A percentile compares a stretch with the other conserved stretches of the same genome.
phyloP scores from a whole-genome alignment of 2,329 filamentous ascomycete species.

The Cladorrhinum sp. region DNA sequence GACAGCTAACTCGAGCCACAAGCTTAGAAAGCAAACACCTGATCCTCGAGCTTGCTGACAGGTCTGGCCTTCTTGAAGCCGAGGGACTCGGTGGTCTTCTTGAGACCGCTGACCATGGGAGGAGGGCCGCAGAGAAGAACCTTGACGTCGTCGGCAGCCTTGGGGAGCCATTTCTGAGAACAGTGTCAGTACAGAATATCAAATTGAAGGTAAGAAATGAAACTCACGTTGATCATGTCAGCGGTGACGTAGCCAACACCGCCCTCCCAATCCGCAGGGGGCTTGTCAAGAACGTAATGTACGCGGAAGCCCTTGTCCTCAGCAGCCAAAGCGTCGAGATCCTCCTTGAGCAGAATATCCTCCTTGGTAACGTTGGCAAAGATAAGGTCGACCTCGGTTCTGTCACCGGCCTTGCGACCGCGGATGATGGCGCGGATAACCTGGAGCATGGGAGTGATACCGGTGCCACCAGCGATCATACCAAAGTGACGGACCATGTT shows the following conservation, averaged over 20 bases:
- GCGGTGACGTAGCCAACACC: conserved; percentile 92
- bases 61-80: conserved; percentile 90
- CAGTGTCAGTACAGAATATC: conserved; percentile 28
- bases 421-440: conserved; percentile 87
- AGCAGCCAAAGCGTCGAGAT: conserved; percentile 74
- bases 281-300: conserved; percentile 95
- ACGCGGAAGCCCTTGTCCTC: conserved; percentile 81
- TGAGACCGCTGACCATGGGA: conserved; percentile 94
- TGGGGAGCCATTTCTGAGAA: conserved; percentile 70
- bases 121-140: conserved; percentile 92
- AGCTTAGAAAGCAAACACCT: conserved; percentile 91
- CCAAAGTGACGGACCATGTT: conserved; percentile 96
- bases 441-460: conserved; percentile 98
- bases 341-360: conserved; percentile 90
- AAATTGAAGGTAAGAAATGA: background rate
- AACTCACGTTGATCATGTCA: conserved; percentile 78
- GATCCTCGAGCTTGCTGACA: conserved; percentile 96
- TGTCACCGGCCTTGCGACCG: conserved; percentile 74
- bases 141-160: conserved; percentile 84
- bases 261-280: conserved; percentile 85
- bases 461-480: conserved; percentile 97
- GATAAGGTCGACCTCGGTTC: conserved; percentile 87
- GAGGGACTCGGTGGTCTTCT: conserved; percentile 87
- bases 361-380: conserved; percentile 94
- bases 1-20: background rate